Evolutionary conservation across 1,139 yeast species (phyloP).

Genomic region (Candida sojae): DNA sequence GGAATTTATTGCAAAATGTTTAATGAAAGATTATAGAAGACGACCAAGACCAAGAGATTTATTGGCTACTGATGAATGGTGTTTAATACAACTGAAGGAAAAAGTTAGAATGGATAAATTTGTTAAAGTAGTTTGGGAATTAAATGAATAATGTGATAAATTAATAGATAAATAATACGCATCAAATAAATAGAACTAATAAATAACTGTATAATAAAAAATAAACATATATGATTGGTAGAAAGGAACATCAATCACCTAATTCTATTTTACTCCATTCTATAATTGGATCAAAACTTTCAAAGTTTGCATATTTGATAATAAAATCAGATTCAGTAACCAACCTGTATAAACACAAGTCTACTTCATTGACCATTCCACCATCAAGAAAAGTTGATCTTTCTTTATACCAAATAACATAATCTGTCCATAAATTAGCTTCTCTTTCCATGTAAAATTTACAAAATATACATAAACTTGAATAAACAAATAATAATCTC

Average conservation of each 20-base stretch:
- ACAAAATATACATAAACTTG: conserved; percentile 11
- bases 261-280: background rate
- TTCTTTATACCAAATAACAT: conserved; percentile 11
- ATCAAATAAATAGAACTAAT: conserved; percentile 15
- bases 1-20: conserved; percentile 77
- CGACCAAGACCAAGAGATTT: conserved; percentile 93
- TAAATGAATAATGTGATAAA: conserved; percentile 10
- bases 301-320: background rate
- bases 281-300: background rate
- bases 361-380: conserved; percentile 13
- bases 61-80: conserved; percentile 37
- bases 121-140: conserved; percentile 76
- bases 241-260: background rate
- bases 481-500: conserved; percentile 14
- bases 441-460: conserved; percentile 8
- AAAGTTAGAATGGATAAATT: conserved; percentile 85
- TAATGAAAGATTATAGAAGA: conserved; percentile 74
- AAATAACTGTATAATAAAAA: background rate
- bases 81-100: conserved; percentile 14
- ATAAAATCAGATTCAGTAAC: conserved; percentile 2
- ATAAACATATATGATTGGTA: background rate
- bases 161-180: too few relatives aligned
- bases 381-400: conserved; percentile 8
- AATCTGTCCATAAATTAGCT: conserved; percentile 13
- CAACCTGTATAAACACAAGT: conserved; percentile 10